Base-by-base conservation (phyloP, 2,329 filamentous ascomycete species). In the Xenoacremonium recifei region DNA sequence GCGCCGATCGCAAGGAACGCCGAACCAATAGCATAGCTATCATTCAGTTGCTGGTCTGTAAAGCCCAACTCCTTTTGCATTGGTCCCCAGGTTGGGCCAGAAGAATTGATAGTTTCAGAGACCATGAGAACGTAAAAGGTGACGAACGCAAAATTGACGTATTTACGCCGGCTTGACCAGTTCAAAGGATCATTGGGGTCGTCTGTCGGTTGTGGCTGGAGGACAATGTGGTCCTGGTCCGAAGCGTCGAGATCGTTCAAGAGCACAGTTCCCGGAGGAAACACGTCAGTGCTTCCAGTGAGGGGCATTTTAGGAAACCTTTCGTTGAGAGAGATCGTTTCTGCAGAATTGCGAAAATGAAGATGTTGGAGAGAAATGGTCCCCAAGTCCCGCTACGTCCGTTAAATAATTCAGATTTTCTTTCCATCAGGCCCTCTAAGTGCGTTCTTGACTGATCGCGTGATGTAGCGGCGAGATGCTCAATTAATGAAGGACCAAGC, bases 101-200 rank as follows among this genome's bases (percentile, higher is more conserved):
- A 41, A 21, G 45, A 42, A 13, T 40, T 47, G 6, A 89, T 72
- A 58, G 86, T 79, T 44, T 87, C 66, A 64, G 87, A 90, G 6
- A 79, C 76, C 16, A 90, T 66, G 11, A 86, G 68, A 3, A 82
- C 75, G 54, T 89, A 81, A 6, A 77, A 59, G 42, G 85, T 72
- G 2, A 83, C 82, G 34, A 83, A 62, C 2, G 62, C 45, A 34
- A 89, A 53, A 16, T 55, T 49, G 25, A 52, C 3, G 3, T 15
- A 27, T 35, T 56, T 55, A 13, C 47, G 40, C 7, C 9, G 7
- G 23, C 9, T 9, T 7, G 23, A 9, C 23, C 23, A 27, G 13
- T 27, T 27, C 23, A 27, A 13, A 27, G 23, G 23, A 27, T 27
- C 23, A 13, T 27, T 27, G 7, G 23, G 23, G 23, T 27, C 23